phyloP scores from a whole-genome alignment of 108 stramenopile genomes.

The Skeletonema costatum region DNA sequence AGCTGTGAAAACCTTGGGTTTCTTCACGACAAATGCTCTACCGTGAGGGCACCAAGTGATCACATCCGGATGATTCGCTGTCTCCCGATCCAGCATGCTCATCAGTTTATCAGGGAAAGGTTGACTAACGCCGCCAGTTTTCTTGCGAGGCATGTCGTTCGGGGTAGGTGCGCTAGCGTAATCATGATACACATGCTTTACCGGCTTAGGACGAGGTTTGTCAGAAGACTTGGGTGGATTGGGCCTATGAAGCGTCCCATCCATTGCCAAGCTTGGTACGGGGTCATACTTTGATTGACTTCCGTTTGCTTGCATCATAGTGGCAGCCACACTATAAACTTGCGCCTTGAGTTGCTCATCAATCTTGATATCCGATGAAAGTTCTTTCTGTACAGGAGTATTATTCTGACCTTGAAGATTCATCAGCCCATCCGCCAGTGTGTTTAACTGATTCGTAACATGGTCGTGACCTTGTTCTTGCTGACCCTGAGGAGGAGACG shows the following conservation, averaged over 20 bases:
- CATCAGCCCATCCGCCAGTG: neutral
- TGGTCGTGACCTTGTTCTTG: neutral
- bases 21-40: conserved; percentile 81
- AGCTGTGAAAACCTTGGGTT: conserved; percentile 82
- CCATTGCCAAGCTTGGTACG: neutral
- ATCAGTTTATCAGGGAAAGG: conserved; percentile 89
- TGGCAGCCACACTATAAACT: conserved; percentile 23
- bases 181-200: conserved; percentile 76
- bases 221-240: neutral
- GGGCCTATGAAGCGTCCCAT: neutral
- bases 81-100: conserved; percentile 70
- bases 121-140: conserved; percentile 85
- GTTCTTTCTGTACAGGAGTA: neutral
- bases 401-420: neutral
- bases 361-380: neutral
- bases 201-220: conserved; percentile 14
- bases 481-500: neutral
- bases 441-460: neutral
- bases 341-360: conserved; percentile 11
- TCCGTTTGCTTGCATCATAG: conserved; percentile 11
- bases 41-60: conserved; percentile 86
- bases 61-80: conserved; percentile 32
- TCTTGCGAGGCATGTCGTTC: conserved; percentile 67
- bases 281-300: neutral
- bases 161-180: conserved; percentile 66